Conservation (phyloP, 225 moss, liverwort and hornwort genomes). For the Straminergon stramineum region DNA sequence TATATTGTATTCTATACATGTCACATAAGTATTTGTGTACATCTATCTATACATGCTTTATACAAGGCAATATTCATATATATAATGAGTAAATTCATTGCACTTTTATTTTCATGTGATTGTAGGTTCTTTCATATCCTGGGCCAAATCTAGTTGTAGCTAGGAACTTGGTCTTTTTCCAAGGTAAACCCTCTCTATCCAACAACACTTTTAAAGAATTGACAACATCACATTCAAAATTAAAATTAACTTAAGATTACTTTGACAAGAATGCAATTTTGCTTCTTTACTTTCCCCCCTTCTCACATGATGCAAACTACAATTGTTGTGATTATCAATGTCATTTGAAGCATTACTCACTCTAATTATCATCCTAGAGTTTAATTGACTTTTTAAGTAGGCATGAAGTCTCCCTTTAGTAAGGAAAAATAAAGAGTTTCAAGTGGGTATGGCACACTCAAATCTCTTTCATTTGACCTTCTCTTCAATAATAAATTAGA, state of each 20-base stretch:
- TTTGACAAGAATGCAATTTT: background rate
- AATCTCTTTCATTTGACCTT: background rate
- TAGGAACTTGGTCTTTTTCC: no score
- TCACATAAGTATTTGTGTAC: no score
- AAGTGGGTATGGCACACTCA: background rate
- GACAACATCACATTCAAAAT: no score
- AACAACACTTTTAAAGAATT: no score
- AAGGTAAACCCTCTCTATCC: no score
- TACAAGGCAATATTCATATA: no score
- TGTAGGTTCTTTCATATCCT: no score
- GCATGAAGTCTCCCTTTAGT: background rate
- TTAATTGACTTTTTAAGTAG: rapidly evolving
- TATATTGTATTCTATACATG: no score
- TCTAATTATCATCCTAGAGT: background rate
- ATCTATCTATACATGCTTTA: no score
- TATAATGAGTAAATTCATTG: no score
- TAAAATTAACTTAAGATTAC: background rate
- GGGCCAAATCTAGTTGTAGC: no score
- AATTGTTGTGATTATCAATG: background rate
- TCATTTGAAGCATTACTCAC: background rate
- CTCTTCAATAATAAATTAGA: background rate
- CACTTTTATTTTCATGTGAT: no score
- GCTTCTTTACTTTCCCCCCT: background rate
- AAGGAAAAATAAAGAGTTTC: rapidly evolving
- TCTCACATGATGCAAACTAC: background rate